Base-by-base conservation (phyloP, 208 protist species). In the Tritrichomonas foetus region DNA sequence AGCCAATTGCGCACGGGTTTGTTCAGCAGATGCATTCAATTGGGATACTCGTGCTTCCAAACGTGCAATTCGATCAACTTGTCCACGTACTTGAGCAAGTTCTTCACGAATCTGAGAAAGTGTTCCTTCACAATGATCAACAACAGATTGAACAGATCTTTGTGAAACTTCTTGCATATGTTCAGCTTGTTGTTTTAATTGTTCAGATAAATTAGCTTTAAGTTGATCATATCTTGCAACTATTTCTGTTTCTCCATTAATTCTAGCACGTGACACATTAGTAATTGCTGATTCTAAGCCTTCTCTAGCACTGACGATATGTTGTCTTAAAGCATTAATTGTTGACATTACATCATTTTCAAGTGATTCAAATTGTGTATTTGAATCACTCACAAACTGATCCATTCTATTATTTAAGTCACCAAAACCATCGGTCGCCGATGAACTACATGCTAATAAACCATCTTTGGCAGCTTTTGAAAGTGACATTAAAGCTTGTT, bases 201-300 rank as follows among this genome's bases (percentile, higher is more conserved):
- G 78, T 9, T 89, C 16, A 20, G 78, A 47, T 89, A 89, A 61
- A 20, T 49, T 55, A 8, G 78, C 44, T 20, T 89, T 89, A 0
- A 89, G 16, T 61, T 89, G 41, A 89, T 89, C 78, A 39, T 89
- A 89, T 53, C 78, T 13, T n/a, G 41, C 78, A 13, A 89, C 78
- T 16, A 89, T 89, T n/a, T 89, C 78, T 27, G 44, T 44, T 57
- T 89, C 78, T n/a, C 47, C 27, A n/a, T 89, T 89, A 20, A 89
- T 30, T n/a, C 78, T 3, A 8, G 78, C 8, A 3, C 44, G 41
- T 11, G 78, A 89, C 20, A 89, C 47, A 39, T 44, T 53, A 8
- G 22, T 57, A 33, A 89, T 44, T 13, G 78, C 47, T 0, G 47
- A 11, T 61, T 89, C 78, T 22, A 89, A 27, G 13, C 47, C 78